A percentile compares a stretch with the other conserved stretches of the same genome.
These are phyloP conservation scores for Fallopia convolvulus DNA, from an alignment of 148 eudicot species.

Conservation along the genomic window DNA sequence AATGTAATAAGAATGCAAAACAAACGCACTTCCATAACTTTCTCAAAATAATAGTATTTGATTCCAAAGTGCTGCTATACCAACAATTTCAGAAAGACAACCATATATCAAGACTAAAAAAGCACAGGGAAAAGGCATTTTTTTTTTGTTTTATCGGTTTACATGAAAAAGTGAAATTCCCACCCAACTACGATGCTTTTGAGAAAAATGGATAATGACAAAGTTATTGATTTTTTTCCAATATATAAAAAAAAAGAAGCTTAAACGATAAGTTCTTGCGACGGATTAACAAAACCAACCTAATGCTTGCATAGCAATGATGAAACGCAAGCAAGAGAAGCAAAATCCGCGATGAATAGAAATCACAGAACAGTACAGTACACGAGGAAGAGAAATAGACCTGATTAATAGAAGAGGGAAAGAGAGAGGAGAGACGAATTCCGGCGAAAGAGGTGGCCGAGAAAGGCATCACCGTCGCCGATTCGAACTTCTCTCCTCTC, in stretches of 20 bases:
- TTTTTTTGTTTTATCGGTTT: neutral
- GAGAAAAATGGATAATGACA: neutral
- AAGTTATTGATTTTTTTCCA: neutral
- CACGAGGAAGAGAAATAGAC: neutral
- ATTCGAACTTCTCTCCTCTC: constrained; percentile 22
- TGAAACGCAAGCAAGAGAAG: neutral
- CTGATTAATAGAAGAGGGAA: neutral
- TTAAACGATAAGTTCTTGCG: neutral
- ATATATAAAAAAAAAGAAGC: neutral
- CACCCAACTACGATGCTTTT: neutral
- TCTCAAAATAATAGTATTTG: neutral
- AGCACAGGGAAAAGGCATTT: neutral
- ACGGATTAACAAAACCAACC: neutral
- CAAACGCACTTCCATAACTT: neutral
- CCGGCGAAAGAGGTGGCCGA: constrained; percentile 14
- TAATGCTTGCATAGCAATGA: neutral
- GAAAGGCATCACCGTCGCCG: constrained; percentile 3
- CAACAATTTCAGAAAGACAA: neutral
- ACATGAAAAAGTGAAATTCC: neutral
- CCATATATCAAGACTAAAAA: neutral
- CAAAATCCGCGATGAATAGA: neutral
- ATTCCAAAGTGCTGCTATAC: neutral
- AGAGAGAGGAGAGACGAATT: constrained; percentile 19
- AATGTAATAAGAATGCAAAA: neutral
- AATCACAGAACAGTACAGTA: neutral